Conservation (phyloP, 371 early-diverging fungal species). For the Rhizopus delemar region DNA sequence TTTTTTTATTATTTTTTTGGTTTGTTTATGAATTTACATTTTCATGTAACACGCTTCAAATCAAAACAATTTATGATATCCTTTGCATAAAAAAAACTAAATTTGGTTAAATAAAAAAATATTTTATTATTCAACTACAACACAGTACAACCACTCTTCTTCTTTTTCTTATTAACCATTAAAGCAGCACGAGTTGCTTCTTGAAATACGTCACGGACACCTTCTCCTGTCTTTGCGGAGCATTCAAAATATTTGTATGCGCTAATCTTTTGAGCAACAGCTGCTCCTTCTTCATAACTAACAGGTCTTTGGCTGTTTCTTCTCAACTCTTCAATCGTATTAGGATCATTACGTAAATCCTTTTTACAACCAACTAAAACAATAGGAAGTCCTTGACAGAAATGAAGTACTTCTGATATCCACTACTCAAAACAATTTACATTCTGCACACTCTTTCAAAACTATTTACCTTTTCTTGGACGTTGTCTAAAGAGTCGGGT, state of each 20-base stretch:
- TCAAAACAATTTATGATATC: not conserved
- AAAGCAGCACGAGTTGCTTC: constrained; percentile 59
- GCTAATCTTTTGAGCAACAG: constrained; percentile 65
- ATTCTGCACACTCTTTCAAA: not conserved
- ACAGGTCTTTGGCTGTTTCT: constrained; percentile 79
- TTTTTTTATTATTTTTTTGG: not conserved
- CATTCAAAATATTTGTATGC: constrained; percentile 78
- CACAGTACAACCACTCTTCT: constrained; percentile 7
- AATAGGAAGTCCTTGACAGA: constrained; percentile 82
- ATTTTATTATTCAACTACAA: not conserved
- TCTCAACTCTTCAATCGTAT: constrained; percentile 70
- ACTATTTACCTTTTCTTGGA: constrained; percentile 66
- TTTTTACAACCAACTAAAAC: constrained; percentile 86
- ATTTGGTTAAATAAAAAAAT: constrained; percentile 5
- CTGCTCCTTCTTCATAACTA: constrained; percentile 67
- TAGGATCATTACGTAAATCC: constrained; percentile 81
- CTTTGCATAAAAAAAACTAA: not conserved
- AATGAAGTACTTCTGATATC: constrained; percentile 87
- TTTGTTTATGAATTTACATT: too few species aligned
- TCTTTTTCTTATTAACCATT: constrained; percentile 39
- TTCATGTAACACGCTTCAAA: not conserved
- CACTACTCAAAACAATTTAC: constrained; percentile 55
- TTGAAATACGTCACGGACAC: constrained; percentile 74
- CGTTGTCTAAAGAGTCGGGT: constrained; percentile 77
- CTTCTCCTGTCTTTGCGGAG: constrained; percentile 66